Evolutionary conservation across 2,329 filamentous ascomycete species (phyloP).

Genomic region (Fusarium kyushuense): DNA sequence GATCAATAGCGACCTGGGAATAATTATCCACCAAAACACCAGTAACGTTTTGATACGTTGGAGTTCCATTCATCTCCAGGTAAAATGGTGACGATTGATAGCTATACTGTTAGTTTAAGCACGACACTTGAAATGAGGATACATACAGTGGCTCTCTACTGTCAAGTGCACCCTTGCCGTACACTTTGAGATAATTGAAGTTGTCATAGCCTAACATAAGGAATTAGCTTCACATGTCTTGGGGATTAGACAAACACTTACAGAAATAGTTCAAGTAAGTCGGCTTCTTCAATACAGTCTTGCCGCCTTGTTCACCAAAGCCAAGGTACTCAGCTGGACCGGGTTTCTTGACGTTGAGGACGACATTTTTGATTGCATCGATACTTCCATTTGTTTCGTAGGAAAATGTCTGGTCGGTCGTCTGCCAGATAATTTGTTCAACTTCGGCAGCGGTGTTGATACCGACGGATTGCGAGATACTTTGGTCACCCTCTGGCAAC

Average conservation of each 20-base stretch:
- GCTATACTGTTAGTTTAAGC: accelerated
- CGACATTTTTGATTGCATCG: neutral
- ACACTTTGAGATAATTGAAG: neutral
- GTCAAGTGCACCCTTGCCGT: neutral
- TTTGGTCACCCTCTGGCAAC: neutral
- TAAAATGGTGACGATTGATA: conserved; percentile 8
- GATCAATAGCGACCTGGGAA: neutral
- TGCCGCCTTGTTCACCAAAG: conserved; percentile 3
- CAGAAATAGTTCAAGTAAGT: conserved; percentile 9
- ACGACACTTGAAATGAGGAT: accelerated
- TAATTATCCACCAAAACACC: conserved; percentile 7
- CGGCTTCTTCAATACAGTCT: neutral
- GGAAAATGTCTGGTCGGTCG: neutral
- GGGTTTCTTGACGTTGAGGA: conserved; percentile 8
- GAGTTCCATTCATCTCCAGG: conserved; percentile 5
- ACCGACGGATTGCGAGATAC: neutral
- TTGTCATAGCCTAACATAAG: neutral
- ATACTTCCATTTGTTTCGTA: neutral
- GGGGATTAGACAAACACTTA: accelerated
- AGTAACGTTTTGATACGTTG: neutral
- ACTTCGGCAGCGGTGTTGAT: neutral
- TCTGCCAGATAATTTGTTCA: conserved; percentile 11
- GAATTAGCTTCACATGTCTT: accelerated
- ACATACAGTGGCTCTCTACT: conserved; percentile 6
- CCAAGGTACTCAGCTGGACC: conserved; percentile 1